phyloP scores from a whole-genome alignment of 2,329 filamentous ascomycete genomes.

The Nemania sp. region DNA sequence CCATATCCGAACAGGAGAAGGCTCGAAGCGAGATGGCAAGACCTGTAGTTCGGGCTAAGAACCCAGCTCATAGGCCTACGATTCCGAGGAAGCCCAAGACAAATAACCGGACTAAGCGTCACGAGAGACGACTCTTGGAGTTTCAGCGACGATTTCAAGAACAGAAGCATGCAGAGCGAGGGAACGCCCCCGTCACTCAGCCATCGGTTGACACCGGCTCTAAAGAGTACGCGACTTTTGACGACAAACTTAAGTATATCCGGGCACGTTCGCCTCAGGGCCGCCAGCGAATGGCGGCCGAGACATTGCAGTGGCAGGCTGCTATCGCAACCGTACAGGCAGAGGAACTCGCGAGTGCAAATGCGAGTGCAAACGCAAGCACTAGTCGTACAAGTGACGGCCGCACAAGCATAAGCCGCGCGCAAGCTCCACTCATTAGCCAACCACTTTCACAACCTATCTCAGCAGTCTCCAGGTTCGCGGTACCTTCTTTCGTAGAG shows the following conservation, averaged over 20 bases:
- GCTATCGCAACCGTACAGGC: conserved; percentile 49
- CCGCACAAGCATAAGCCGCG: background rate
- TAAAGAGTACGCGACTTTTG: conserved; percentile 38
- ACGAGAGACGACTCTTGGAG: background rate
- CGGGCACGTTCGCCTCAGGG: conserved; percentile 45
- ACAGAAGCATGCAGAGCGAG: background rate
- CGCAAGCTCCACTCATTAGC: background rate
- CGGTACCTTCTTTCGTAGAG: conserved; percentile 11
- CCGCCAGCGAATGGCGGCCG: conserved; percentile 45
- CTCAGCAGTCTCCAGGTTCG: conserved; percentile 16
- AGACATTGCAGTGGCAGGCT: conserved; percentile 49
- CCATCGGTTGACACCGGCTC: conserved; percentile 7
- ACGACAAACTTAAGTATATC: conserved; percentile 44
- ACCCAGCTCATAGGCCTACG: conserved; percentile 18
- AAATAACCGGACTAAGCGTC: background rate
- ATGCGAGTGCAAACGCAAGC: background rate
- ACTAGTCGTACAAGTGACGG: conserved; percentile 1
- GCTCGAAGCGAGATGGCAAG: conserved; percentile 37
- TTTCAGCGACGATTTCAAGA: background rate
- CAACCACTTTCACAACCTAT: conserved; percentile 13
- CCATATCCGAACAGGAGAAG: conserved; percentile 44
- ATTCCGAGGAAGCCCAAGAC: conserved; percentile 35
- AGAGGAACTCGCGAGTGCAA: conserved; percentile 35
- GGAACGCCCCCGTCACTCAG: background rate
- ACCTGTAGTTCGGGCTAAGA: conserved; percentile 28